A percentile compares a stretch with the other conserved stretches of the same genome.
phyloP scores from a whole-genome alignment of 2,329 filamentous ascomycete species.

The Tolypocladium pustulatum region DNA sequence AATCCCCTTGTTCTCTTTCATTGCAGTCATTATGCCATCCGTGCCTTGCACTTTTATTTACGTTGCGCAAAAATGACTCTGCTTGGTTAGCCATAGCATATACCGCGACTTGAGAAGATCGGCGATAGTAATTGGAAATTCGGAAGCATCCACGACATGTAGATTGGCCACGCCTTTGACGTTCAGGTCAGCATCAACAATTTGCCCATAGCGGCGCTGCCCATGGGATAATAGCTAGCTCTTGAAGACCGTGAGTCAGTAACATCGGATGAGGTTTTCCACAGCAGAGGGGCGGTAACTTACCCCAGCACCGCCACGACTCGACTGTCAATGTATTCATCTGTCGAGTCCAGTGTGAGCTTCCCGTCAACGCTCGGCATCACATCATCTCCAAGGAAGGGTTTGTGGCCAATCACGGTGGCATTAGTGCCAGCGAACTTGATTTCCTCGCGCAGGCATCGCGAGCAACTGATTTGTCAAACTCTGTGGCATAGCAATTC shows the following conservation, averaged over 20 bases:
- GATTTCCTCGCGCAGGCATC: constrained; percentile 10
- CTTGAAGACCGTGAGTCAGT: not conserved
- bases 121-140: constrained; percentile 20
- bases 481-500: constrained; percentile 17
- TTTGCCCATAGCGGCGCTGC: constrained; percentile 25
- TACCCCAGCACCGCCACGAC: constrained; percentile 4
- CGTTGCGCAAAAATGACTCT: not conserved
- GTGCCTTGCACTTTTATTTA: not conserved
- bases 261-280: not conserved
- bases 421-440: constrained; percentile 8
- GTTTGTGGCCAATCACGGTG: constrained; percentile 8
- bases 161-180: constrained; percentile 27
- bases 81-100: constrained; percentile 51
- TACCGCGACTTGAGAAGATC: constrained; percentile 36
- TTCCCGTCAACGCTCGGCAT: constrained; percentile 8
- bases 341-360: constrained; percentile 10
- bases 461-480: constrained; percentile 18
- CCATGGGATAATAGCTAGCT: constrained; percentile 17
- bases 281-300: not conserved
- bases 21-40: not conserved
- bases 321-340: constrained; percentile 17
- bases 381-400: constrained; percentile 12
- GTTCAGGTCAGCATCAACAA: constrained; percentile 29
- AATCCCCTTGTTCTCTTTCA: no score
- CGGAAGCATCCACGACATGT: constrained; percentile 27